These are phyloP conservation scores for Hyaloperonospora brassicae DNA, from an alignment of 352 stramenopile species.

Conservation along the genomic window DNA sequence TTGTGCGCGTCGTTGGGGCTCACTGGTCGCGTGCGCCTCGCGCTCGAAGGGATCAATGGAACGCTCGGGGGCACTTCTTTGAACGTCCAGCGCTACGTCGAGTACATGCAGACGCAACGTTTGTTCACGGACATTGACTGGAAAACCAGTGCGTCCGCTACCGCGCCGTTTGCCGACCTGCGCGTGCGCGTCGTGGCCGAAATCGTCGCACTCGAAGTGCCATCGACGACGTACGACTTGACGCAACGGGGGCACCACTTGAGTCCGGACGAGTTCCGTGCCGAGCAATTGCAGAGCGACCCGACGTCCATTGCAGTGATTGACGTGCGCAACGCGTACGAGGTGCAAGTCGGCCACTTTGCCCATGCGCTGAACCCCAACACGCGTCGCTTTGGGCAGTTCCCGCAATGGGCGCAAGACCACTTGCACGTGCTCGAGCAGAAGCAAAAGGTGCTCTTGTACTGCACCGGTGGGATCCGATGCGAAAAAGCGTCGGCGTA, in stretches of 20 bases:
- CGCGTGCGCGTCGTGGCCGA: slow-evolving; percentile 58
- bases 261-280: slow-evolving; percentile 55
- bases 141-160: slow-evolving; percentile 58
- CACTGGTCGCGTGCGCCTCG: slow-evolving; percentile 65
- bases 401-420: slow-evolving; percentile 55
- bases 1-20: slow-evolving; percentile 51
- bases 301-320: slow-evolving; percentile 41
- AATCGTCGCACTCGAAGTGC: slow-evolving; percentile 73
- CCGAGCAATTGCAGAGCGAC: slow-evolving; percentile 21
- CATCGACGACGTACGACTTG: slow-evolving; percentile 41
- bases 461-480: slow-evolving; percentile 78
- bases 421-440: slow-evolving; percentile 48
- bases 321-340: slow-evolving; percentile 76
- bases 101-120: slow-evolving; percentile 32
- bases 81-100: slow-evolving; percentile 58
- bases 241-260: slow-evolving; percentile 43
- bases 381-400: slow-evolving; percentile 73
- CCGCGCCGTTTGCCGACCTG: slow-evolving; percentile 55
- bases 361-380: slow-evolving; percentile 64
- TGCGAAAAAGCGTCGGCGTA: slow-evolving; percentile 81
- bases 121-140: slow-evolving; percentile 58
- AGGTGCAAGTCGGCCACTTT: slow-evolving; percentile 78
- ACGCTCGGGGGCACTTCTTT: slow-evolving; percentile 47
- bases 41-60: slow-evolving; percentile 82
- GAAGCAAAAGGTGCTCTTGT: slow-evolving; percentile 81